Conservation (phyloP, 805 yeast genomes). For the Lipomyces anomalus region DNA sequence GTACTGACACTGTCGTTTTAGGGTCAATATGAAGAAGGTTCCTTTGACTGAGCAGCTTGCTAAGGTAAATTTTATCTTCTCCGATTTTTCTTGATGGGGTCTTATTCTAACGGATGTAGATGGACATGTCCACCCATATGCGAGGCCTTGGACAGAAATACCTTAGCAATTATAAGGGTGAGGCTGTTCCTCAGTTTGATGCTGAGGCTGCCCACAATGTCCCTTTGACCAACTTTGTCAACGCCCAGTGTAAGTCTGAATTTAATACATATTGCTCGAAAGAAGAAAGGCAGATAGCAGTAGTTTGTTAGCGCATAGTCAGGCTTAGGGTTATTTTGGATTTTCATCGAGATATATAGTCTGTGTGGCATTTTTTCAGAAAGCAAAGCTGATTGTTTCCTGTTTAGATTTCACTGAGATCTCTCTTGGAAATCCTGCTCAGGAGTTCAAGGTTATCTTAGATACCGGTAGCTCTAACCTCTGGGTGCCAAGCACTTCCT, state of each 20-base stretch:
- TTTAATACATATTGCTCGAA: neutral
- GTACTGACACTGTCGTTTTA: slow-evolving; percentile 31
- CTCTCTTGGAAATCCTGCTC: slow-evolving; percentile 87
- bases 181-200: slow-evolving; percentile 25
- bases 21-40: slow-evolving; percentile 54
- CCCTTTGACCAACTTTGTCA: slow-evolving; percentile 87
- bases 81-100: too few relatives aligned
- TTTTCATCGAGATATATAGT: too few relatives aligned
- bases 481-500: slow-evolving; percentile 90
- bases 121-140: slow-evolving; percentile 39
- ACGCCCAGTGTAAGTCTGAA: slow-evolving; percentile 59
- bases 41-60: slow-evolving; percentile 53
- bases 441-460: slow-evolving; percentile 83
- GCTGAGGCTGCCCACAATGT: slow-evolving; percentile 52
- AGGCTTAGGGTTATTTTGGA: too few relatives aligned
- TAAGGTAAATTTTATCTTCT: slow-evolving; percentile 33
- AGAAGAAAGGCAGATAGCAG: too few relatives aligned
- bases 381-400: too few relatives aligned
- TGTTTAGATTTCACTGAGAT: slow-evolving; percentile 87
- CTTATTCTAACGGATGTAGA: slow-evolving; percentile 8
- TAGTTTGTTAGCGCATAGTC: too few relatives aligned
- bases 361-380: too few relatives aligned
- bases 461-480: slow-evolving; percentile 96
- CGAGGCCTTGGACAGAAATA: slow-evolving; percentile 58
- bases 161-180: slow-evolving; percentile 42